phyloP scores from a whole-genome alignment of 106 monocot species.

The Gastrodia elata region DNA sequence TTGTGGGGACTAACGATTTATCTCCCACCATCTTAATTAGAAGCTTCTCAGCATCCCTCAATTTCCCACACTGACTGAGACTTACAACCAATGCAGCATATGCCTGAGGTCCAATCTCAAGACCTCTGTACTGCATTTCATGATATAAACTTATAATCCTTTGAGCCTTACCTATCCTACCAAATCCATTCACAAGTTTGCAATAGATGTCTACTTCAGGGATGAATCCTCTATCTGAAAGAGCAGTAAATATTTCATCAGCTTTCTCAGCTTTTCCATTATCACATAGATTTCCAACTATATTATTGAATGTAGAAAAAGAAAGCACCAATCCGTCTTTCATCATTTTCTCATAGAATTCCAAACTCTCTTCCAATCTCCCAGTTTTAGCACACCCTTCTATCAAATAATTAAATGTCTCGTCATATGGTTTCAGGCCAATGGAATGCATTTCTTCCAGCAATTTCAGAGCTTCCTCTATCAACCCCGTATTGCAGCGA shows the following conservation, averaged over 20 bases:
- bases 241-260: constrained; percentile 39
- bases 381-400: constrained; percentile 37
- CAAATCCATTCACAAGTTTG: constrained; percentile 60
- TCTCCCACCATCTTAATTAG: constrained; percentile 14
- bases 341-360: constrained; percentile 43
- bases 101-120: constrained; percentile 14
- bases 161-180: constrained; percentile 21
- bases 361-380: constrained; percentile 32
- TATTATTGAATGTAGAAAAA: constrained; percentile 30
- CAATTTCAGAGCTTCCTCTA: constrained; percentile 37
- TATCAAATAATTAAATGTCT: constrained; percentile 61
- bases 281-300: constrained; percentile 40
- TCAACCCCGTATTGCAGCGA: constrained; percentile 24
- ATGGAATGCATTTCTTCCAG: constrained; percentile 44
- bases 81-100: constrained; percentile 36
- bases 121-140: constrained; percentile 61
- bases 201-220: constrained; percentile 40
- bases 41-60: constrained; percentile 57
- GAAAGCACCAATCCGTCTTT: constrained; percentile 34
- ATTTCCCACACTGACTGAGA: constrained; percentile 48
- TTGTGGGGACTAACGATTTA: constrained; percentile 14
- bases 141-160: constrained; percentile 42
- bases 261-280: constrained; percentile 49
- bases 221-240: constrained; percentile 53
- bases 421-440: constrained; percentile 54